These are phyloP conservation scores for Lipomyces japonicus DNA, from an alignment of 805 yeast genomes.

Conservation along the genomic window DNA sequence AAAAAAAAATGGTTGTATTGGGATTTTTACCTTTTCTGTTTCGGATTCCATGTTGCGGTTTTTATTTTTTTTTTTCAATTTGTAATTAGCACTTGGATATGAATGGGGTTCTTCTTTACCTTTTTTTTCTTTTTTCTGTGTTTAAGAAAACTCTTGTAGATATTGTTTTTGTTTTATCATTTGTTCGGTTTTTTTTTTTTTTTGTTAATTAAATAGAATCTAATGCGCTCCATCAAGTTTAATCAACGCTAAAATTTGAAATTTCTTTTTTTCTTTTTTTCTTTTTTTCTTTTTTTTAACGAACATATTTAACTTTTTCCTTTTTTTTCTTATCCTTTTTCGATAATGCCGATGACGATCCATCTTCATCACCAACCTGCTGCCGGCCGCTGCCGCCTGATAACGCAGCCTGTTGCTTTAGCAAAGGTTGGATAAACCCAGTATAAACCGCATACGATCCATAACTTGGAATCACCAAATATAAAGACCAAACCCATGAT, in stretches of 20 bases:
- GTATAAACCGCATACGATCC: constrained; percentile 21
- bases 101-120: neutral
- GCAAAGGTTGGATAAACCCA: constrained; percentile 23
- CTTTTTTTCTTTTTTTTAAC: neutral
- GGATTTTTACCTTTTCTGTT: neutral
- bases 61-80: neutral
- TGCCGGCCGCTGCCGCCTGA: constrained; percentile 1
- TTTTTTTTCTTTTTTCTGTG: neutral
- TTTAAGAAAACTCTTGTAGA: too few relatives aligned
- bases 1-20: too few relatives aligned
- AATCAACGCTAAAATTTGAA: too few relatives aligned
- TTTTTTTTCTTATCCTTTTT: constrained; percentile 5
- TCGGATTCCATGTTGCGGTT: neutral
- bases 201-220: too few relatives aligned
- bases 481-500: constrained; percentile 58
- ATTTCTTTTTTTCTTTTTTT: neutral
- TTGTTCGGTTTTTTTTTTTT: too few relatives aligned
- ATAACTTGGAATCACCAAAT: constrained; percentile 34
- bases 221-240: too few relatives aligned
- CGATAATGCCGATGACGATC: neutral
- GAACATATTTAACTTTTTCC: constrained; percentile 18
- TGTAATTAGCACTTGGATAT: neutral
- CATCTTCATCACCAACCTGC: neutral
- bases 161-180: too few relatives aligned
- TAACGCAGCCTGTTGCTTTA: constrained; percentile 13